A percentile compares a stretch with the other conserved stretches of the same genome.
These are phyloP conservation scores for Ceratobasidium sp. DNA, from an alignment of 1,284 basidiomycete species.

Conservation along the genomic window DNA sequence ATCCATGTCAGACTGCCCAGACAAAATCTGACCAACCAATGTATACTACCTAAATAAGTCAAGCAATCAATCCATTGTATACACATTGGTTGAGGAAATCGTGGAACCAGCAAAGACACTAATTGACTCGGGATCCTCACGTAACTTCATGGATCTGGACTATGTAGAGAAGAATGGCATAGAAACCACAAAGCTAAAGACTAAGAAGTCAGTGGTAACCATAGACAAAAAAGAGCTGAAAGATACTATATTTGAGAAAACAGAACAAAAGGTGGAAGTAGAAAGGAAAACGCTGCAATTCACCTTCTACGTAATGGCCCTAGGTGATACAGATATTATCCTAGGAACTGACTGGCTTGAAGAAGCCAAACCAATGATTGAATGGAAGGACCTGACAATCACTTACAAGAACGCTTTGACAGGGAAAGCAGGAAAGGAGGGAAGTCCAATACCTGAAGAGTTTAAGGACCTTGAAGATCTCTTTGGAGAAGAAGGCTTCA, in stretches of 20 bases:
- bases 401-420: not conserved
- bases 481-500: slow-evolving; percentile 34
- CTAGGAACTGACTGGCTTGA: slow-evolving; percentile 16
- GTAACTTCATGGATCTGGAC: not conserved
- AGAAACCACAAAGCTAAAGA: not conserved
- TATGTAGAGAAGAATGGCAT: not conserved
- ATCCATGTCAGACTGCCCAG: not conserved
- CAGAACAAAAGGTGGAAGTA: not conserved
- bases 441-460: not conserved
- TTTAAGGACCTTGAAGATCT: not conserved
- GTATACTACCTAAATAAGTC: slow-evolving; percentile 17
- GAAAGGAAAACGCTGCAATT: not conserved
- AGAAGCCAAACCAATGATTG: slow-evolving; percentile 21
- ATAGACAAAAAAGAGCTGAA: not conserved
- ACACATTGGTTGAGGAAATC: slow-evolving; percentile 13
- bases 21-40: not conserved
- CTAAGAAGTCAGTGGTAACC: not conserved
- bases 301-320: slow-evolving; percentile 5
- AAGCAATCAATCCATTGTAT: not conserved
- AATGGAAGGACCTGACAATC: not conserved
- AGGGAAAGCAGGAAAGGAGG: too few species aligned
- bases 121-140: slow-evolving; percentile 16
- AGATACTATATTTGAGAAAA: not conserved
- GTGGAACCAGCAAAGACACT: slow-evolving; percentile 21
- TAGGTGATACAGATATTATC: not conserved